Evolutionary conservation across 768 basidiomycete genomes (phyloP).

Genomic region (Agaricus sinodeliciosus): DNA sequence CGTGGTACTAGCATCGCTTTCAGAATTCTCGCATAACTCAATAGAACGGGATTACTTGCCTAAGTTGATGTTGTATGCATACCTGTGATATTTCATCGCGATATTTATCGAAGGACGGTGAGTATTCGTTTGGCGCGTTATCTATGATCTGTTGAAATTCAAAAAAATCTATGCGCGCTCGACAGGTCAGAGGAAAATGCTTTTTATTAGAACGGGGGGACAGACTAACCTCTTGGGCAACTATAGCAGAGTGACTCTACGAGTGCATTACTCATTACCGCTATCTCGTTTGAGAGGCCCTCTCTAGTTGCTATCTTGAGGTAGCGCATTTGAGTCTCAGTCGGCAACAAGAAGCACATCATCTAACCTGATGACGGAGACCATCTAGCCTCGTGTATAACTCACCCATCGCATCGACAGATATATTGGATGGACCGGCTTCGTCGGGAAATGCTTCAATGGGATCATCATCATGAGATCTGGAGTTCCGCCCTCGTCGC

Average conservation of each 20-base stretch:
- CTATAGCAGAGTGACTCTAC: not conserved
- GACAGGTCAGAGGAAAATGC: not conserved
- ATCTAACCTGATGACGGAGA: not conserved
- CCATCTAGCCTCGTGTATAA: conserved; percentile 1
- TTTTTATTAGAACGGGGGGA: not conserved
- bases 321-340: not conserved
- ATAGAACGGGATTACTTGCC: not conserved
- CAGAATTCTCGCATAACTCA: not conserved
- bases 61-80: conserved; percentile 3
- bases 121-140: not conserved
- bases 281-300: not conserved
- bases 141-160: conserved; percentile 1
- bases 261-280: conserved; percentile 1
- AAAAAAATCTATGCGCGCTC: not conserved
- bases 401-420: not conserved
- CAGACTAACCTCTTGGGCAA: conserved; percentile 1
- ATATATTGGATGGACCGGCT: not conserved
- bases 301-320: not conserved
- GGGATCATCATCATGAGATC: not conserved
- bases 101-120: not conserved
- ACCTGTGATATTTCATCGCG: not conserved
- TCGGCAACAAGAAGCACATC: not conserved
- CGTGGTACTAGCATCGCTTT: not conserved
- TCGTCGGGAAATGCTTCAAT: conserved; percentile 9
- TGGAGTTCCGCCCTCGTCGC: not conserved